Evolutionary conservation across 371 early-diverging fungal genomes (phyloP).

Genomic region (Apophysomyces ossiformis): DNA sequence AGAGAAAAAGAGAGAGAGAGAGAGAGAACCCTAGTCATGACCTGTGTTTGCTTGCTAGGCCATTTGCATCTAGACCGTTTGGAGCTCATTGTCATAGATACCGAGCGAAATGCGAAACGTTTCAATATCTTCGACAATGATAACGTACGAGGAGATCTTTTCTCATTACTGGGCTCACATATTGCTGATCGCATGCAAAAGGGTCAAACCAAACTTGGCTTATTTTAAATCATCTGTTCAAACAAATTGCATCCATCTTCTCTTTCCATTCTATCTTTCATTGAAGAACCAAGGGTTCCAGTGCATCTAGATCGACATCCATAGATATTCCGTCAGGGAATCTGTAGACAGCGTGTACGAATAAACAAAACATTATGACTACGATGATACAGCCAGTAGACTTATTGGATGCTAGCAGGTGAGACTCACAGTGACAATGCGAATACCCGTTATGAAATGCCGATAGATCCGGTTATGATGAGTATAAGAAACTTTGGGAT

Average conservation of each 20-base stretch:
- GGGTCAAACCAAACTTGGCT: slow-evolving; percentile 40
- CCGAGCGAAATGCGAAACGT: slow-evolving; percentile 75
- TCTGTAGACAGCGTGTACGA: too few species aligned
- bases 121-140: slow-evolving; percentile 78
- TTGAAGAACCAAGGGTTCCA: too few species aligned
- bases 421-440: too few species aligned
- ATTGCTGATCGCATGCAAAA: slow-evolving; percentile 42
- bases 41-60: slow-evolving; percentile 21
- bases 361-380: too few species aligned
- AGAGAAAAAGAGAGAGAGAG: slow-evolving; percentile 21
- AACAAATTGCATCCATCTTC: neutral
- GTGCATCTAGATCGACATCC: too few species aligned
- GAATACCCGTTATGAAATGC: too few species aligned
- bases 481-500: too few species aligned
- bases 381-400: too few species aligned
- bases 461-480: too few species aligned
- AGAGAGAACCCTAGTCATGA: neutral
- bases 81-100: slow-evolving; percentile 74
- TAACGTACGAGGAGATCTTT: slow-evolving; percentile 73
- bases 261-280: neutral
- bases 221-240: slow-evolving; percentile 33
- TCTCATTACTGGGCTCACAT: slow-evolving; percentile 46
- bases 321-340: too few species aligned
- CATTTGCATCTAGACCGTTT: slow-evolving; percentile 70
- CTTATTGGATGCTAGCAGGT: too few species aligned